Evolutionary conservation across 202 grass and related monocot genomes (phyloP), one percentile per base, ranked within the genome.

Genomic region (Alloteropsis angusta): DNA sequence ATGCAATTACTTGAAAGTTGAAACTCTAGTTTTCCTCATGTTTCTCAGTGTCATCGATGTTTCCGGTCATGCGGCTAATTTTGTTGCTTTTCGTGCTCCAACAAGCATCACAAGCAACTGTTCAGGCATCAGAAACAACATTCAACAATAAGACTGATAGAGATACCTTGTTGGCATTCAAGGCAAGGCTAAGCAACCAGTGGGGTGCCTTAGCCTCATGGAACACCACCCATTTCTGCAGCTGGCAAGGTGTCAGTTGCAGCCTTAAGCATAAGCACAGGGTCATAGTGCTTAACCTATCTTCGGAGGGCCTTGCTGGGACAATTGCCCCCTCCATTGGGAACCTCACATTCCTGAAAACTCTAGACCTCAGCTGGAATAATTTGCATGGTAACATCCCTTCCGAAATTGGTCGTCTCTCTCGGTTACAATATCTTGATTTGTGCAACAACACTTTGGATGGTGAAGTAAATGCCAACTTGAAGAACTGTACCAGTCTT

Each of bases 211-310:
- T 88, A n/a, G 49, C 75, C 9, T 69, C 41, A 11, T 84, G 75
- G 86, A 84, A 88, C 21, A n/a, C 19, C 21, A 80, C 48, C 37
- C 46, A 38, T 14, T 88, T 84, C 42, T 88, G 76, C n/a, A 15
- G 14, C 3, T 84, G 81, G 81, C 44, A 16, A 55, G 86, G 86
- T 13, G 49, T 81, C 12, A 18, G 42, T 9, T 88, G 81, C 68
- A 23, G 85, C 17, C 37, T 17, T 30, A 60, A 30, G 13, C 81
- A 84, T 7, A 64, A 19, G 18, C 5, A 54, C 42, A 74, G 69
- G n/a, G 61, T 80, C n/a, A 68, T 21, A 28, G 19, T 7, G 9
- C 45, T 84, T 23, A 38, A 58, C 18, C 80, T 88, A 21, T 32
- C 22, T 10, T 79, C 43, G 0, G 38, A 49, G 8, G 58, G 64